Conservation (phyloP, 164 flowering plant genomes). For the Magnolia kwangsiensis region DNA sequence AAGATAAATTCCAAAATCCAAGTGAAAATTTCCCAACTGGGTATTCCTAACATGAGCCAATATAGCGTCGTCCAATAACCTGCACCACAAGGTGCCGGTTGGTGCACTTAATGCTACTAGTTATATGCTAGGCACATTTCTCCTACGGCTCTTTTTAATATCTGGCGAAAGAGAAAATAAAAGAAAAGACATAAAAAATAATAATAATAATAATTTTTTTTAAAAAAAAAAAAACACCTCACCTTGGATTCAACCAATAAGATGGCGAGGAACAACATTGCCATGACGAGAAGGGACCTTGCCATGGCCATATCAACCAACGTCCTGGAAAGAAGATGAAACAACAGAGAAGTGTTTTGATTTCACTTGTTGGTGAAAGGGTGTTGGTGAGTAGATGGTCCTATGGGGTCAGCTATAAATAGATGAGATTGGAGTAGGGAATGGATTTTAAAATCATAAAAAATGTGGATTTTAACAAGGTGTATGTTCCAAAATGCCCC, state of each 20-base stretch:
- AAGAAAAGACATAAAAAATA: too few species aligned
- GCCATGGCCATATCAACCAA: constrained; percentile 30
- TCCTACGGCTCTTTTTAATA: neutral
- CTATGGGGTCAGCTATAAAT: constrained; percentile 5
- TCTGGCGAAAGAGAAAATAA: neutral
- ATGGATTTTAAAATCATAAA: neutral
- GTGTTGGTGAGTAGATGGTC: neutral
- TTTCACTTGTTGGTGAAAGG: neutral
- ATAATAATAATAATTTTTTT: too few species aligned
- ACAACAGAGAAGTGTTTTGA: neutral
- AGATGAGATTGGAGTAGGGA: constrained; percentile 5
- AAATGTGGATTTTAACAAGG: neutral
- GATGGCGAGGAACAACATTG: constrained; percentile 46
- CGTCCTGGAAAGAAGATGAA: neutral
- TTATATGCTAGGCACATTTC: neutral
- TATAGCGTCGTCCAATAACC: neutral
- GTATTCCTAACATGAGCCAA: neutral
- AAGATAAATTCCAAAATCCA: neutral
- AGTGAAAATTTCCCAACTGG: neutral
- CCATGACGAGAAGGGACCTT: constrained; percentile 32
- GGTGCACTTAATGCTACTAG: neutral
- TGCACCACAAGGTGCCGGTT: neutral
- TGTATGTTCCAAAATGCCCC: too few species aligned
- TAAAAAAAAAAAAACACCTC: neutral
- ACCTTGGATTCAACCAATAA: constrained; percentile 50